Percentiles rank a stretch among this genome's conserved stretches.
These are phyloP conservation scores for Trebouxia sp. DNA, from an alignment of 139 green algal genomes.

Conservation along the genomic window DNA sequence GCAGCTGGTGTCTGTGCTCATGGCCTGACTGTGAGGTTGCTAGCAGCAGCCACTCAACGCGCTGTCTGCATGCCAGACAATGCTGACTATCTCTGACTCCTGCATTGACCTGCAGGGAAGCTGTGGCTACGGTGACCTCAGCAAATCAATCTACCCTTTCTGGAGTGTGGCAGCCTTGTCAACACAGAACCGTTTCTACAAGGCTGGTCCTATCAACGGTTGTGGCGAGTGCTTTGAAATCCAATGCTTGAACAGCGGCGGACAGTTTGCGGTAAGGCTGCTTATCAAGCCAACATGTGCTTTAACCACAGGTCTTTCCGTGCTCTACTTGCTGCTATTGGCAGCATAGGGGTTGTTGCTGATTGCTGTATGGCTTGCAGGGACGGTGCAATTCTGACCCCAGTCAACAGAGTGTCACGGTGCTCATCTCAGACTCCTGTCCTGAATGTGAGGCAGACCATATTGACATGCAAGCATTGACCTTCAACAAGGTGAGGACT, in stretches of 20 bases:
- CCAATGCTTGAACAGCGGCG: conserved; percentile 30
- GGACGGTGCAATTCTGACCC: conserved; percentile 34
- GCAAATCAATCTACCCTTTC: conserved; percentile 33
- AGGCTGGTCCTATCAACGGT: conserved; percentile 21
- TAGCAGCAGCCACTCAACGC: no score
- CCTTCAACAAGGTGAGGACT: conserved; percentile 48
- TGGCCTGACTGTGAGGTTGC: no score
- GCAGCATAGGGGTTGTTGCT: no score
- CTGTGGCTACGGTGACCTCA: conserved; percentile 38
- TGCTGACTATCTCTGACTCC: no score
- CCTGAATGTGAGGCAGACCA: conserved; percentile 55
- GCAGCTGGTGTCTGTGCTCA: no score
- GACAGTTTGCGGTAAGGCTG: conserved; percentile 27
- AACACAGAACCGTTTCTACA: conserved; percentile 32
- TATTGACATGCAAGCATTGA: conserved; percentile 53
- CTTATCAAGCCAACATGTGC: no score
- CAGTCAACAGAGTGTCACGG: conserved; percentile 22
- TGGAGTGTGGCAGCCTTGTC: conserved; percentile 39
- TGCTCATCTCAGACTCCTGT: conserved; percentile 53
- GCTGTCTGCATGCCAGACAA: no score
- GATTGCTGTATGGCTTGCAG: no score
- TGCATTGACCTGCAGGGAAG: conserved; percentile 28
- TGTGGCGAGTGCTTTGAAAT: conserved; percentile 47
- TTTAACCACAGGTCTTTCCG: no score
- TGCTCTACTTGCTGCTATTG: no score